A percentile compares a stretch with the other conserved stretches of the same genome.
phyloP scores from a whole-genome alignment of 345 rosid species.

The Dovyalis caffra region DNA sequence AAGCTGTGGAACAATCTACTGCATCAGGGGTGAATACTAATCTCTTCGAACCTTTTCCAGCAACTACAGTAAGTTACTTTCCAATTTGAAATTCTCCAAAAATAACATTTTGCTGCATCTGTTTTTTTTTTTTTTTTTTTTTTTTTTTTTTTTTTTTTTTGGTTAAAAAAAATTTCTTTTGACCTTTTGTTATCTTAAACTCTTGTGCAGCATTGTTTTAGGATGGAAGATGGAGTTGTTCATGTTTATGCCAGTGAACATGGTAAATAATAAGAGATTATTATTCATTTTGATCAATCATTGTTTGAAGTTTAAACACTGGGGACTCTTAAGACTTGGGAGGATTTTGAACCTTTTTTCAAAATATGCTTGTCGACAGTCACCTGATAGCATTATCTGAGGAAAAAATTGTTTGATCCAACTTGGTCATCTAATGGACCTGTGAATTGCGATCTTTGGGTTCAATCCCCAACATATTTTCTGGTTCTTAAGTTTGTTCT shows the following conservation, averaged over 20 bases:
- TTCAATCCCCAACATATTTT: not conserved
- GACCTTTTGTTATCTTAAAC: not conserved
- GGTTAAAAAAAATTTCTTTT: not conserved
- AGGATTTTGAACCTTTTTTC: not conserved
- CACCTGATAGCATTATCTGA: not conserved
- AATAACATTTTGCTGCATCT: not conserved
- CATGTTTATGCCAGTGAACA: slow-evolving; percentile 46
- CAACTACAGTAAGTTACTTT: slow-evolving; percentile 39
- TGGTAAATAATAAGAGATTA: slow-evolving; percentile 24
- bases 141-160: too few species aligned
- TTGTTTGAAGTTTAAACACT: not conserved
- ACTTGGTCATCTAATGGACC: not conserved
- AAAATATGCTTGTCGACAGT: not conserved
- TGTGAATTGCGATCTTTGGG: not conserved
- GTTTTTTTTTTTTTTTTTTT: not conserved
- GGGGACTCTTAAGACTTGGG: not conserved
- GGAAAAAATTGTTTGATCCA: not conserved
- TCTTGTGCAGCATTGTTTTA: slow-evolving; percentile 47
- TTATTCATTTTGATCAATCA: not conserved
- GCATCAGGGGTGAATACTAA: slow-evolving; percentile 22
- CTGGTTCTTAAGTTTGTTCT: not conserved
- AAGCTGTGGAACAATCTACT: slow-evolving; percentile 19
- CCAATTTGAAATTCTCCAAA: slow-evolving; percentile 1
- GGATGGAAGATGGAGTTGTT: slow-evolving; percentile 52
- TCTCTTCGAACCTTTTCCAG: slow-evolving; percentile 42